phyloP scores from a whole-genome alignment of 2,329 filamentous ascomycete species.

The Penicillium freii region DNA sequence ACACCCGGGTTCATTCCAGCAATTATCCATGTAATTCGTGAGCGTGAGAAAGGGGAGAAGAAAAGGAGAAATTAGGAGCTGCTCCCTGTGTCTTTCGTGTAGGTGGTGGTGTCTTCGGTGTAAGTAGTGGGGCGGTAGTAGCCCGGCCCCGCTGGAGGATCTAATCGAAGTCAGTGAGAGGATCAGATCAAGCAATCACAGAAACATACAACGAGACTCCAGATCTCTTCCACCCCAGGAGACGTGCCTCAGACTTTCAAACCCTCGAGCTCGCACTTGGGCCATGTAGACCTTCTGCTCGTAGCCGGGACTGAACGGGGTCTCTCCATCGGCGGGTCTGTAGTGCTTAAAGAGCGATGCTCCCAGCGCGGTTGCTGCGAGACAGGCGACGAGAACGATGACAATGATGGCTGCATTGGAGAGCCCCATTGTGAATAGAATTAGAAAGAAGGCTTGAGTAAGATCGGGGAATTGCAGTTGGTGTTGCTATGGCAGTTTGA shows the following conservation, averaged over 20 bases:
- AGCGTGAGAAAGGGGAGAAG: background rate
- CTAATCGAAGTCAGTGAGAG: conserved; percentile 13
- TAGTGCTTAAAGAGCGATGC: conserved; percentile 32
- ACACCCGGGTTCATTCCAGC: background rate
- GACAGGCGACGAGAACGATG: conserved; percentile 35
- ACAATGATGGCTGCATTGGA: conserved; percentile 29
- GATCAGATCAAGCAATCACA: background rate
- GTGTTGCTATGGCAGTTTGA: background rate
- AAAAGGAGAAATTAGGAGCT: background rate
- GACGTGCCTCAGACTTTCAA: conserved; percentile 23
- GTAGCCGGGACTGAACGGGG: conserved; percentile 20
- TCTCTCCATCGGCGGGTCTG: conserved; percentile 23
- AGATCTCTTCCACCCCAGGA: conserved; percentile 21
- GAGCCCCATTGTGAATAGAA: conserved; percentile 20
- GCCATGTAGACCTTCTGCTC: conserved; percentile 37
- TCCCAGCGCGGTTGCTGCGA: conserved; percentile 29
- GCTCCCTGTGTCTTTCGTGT: conserved; percentile 4
- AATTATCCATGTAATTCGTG: background rate
- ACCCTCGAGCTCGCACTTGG: conserved; percentile 28
- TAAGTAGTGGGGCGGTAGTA: conserved; percentile 12
- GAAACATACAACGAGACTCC: conserved; percentile 25
- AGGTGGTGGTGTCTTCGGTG: background rate
- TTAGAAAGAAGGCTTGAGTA: background rate
- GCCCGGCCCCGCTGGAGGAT: conserved; percentile 10
- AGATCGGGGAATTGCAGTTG: background rate